Conservation (phyloP, 176 grass and related monocot species). For the Aegilops tauschii region DNA sequence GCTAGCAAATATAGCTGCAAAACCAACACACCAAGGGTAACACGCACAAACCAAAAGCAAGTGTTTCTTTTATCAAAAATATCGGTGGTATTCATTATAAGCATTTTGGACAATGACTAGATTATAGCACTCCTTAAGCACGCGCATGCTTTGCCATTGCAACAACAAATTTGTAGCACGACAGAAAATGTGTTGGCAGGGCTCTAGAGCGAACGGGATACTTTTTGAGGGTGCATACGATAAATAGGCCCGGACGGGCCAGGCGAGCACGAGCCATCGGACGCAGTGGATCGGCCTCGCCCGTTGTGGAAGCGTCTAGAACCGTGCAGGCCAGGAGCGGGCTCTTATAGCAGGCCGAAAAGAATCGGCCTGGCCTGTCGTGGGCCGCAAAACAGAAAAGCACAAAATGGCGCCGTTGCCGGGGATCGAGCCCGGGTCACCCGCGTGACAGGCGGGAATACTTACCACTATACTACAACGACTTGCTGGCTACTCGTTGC, state of each 20-base stretch:
- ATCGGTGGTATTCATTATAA: no score
- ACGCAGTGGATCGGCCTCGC: neutral
- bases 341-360: neutral
- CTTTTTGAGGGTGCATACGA: neutral
- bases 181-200: neutral
- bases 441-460: conserved; percentile 83
- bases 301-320: neutral
- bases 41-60: no score
- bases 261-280: neutral
- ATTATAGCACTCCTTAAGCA: no score
- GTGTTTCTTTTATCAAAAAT: no score
- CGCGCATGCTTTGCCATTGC: no score
- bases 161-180: no score
- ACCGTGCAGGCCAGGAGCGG: neutral
- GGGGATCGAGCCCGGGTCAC: conserved; percentile 83
- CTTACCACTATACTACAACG: conserved; percentile 90
- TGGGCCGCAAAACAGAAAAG: neutral
- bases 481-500: neutral
- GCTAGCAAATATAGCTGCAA: no score
- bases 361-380: neutral
- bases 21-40: no score
- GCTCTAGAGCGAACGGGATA: neutral
- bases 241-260: neutral
- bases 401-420: conserved; percentile 38
- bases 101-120: no score